Evolutionary conservation across 1,284 basidiomycete species (phyloP).

Genomic region (Farysia itapuensis): DNA sequence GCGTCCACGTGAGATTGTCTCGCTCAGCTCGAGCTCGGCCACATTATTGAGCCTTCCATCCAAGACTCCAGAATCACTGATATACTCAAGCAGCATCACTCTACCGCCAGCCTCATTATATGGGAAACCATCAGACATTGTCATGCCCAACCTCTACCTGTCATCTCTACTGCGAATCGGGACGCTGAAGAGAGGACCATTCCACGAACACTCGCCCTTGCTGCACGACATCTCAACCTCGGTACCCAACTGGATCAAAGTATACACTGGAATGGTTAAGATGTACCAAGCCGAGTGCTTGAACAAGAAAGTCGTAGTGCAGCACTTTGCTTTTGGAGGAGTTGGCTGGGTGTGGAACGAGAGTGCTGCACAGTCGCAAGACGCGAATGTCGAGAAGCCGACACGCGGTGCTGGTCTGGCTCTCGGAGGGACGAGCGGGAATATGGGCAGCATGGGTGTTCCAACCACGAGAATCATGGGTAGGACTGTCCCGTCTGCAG

Average conservation of each 20-base stretch:
- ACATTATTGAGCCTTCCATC: slow-evolving; percentile 1
- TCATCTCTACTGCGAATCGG: slow-evolving; percentile 69
- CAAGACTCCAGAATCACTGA: slow-evolving; percentile 1
- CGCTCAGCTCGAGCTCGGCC: slow-evolving; percentile 1
- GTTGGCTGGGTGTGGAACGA: slow-evolving; percentile 30
- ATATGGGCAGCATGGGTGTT: slow-evolving; percentile 26
- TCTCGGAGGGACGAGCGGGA: slow-evolving; percentile 13
- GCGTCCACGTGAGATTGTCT: slow-evolving; percentile 4
- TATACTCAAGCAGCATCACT: slow-evolving; percentile 1
- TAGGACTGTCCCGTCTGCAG: not conserved
- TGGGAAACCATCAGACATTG: not conserved
- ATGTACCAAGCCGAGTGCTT: slow-evolving; percentile 98
- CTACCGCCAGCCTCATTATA: not conserved
- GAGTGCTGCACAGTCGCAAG: not conserved
- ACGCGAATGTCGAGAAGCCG: not conserved
- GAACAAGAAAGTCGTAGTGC: slow-evolving; percentile 91
- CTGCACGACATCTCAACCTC: slow-evolving; percentile 80
- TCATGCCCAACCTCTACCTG: slow-evolving; percentile 54
- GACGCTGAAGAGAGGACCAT: slow-evolving; percentile 44
- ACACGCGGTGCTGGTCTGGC: slow-evolving; percentile 4
- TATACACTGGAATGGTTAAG: slow-evolving; percentile 84
- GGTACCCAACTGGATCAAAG: slow-evolving; percentile 84
- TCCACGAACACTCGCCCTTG: slow-evolving; percentile 66
- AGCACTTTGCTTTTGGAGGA: slow-evolving; percentile 81
- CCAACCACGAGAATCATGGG: slow-evolving; percentile 7